A percentile compares a stretch with the other conserved stretches of the same genome.
Evolutionary conservation across 805 yeast genomes (phyloP).

Genomic region (Metschnikowia baotianmanensis): DNA sequence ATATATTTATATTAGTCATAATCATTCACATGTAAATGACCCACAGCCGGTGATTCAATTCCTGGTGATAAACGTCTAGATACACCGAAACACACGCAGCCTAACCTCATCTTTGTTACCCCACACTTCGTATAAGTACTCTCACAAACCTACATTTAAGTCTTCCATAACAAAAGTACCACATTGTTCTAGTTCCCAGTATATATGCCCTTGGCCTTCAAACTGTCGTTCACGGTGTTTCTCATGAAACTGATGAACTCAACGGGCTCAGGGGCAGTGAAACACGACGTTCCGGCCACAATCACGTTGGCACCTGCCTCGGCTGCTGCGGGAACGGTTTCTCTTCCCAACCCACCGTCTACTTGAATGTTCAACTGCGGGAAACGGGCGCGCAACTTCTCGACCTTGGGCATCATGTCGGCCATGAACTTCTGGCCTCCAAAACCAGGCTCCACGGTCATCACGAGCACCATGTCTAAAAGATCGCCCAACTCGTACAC

Average conservation of each 20-base stretch:
- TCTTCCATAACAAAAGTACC: no score
- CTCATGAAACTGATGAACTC: constrained; percentile 72
- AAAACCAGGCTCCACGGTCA: constrained; percentile 99
- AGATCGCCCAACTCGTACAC: constrained; percentile 70
- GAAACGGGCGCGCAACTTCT: constrained; percentile 63
- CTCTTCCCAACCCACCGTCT: constrained; percentile 92
- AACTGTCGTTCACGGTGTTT: constrained; percentile 51
- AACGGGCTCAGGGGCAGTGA: constrained; percentile 76
- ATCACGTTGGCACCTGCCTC: constrained; percentile 96
- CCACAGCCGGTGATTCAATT: no score
- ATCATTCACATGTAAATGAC: no score
- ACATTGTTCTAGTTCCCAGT: constrained; percentile 3
- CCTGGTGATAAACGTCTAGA: no score
- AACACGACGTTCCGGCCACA: constrained; percentile 95
- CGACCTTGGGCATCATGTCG: constrained; percentile 95
- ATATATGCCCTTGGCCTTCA: constrained; percentile 45
- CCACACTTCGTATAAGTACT: no score
- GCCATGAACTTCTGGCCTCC: constrained; percentile 97
- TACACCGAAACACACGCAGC: no score
- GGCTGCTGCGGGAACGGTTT: constrained; percentile 85
- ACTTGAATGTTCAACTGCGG: constrained; percentile 89
- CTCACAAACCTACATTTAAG: no score
- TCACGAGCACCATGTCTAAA: constrained; percentile 91
- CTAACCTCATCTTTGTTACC: no score
- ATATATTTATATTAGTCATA: no score